phyloP scores from a whole-genome alignment of 2,329 filamentous ascomycete species.

The Trichoderma citrinoviride region DNA sequence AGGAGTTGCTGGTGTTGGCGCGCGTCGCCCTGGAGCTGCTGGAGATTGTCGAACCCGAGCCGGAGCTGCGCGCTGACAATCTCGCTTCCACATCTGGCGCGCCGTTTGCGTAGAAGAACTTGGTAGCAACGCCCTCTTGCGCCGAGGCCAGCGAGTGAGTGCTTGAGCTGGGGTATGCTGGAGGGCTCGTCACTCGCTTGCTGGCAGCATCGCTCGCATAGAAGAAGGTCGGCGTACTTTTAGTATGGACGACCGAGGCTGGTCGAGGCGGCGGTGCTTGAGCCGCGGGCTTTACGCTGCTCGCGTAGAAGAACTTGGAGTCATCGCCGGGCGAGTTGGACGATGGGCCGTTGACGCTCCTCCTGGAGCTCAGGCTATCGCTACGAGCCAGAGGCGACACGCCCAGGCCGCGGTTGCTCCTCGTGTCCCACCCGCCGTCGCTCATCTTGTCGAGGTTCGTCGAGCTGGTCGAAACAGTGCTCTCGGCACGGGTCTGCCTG shows the following conservation, averaged over 20 bases:
- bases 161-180: conserved; percentile 32
- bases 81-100: conserved; percentile 47
- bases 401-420: conserved; percentile 31
- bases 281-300: conserved; percentile 60
- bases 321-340: conserved; percentile 32
- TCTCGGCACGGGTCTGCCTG: conserved; percentile 69
- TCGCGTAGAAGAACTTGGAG: conserved; percentile 87
- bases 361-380: conserved; percentile 15
- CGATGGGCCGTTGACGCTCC: conserved; percentile 27
- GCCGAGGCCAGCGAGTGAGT: conserved; percentile 37
- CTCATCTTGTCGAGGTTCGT: conserved; percentile 46
- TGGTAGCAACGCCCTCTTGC: conserved; percentile 48
- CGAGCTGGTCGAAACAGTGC: conserved; percentile 62
- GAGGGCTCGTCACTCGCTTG: conserved; percentile 36
- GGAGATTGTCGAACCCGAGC: conserved; percentile 48
- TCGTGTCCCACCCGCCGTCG: conserved; percentile 44
- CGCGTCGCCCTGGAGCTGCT: conserved; percentile 45
- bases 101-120: conserved; percentile 76
- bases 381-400: conserved; percentile 32
- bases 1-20: conserved; percentile 35
- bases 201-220: conserved; percentile 53
- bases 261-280: conserved; percentile 40
- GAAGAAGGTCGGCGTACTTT: conserved; percentile 50
- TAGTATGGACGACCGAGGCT: conserved; percentile 44
- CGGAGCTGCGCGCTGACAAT: conserved; percentile 36